Conservation (phyloP, 2,329 filamentous ascomycete genomes). For the Colletotrichum scovillei region DNA sequence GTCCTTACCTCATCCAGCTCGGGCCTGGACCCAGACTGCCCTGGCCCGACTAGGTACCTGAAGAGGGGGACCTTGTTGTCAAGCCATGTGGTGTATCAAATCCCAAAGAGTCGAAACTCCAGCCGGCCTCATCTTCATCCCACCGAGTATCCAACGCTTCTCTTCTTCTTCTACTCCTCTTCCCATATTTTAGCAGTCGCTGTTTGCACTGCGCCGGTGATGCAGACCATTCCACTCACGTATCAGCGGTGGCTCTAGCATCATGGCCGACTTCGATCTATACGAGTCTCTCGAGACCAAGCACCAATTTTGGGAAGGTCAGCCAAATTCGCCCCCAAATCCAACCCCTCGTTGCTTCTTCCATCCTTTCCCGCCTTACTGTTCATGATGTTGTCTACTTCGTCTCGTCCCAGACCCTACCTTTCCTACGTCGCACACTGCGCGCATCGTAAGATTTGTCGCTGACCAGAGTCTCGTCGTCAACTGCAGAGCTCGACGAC, state of each 20-base stretch:
- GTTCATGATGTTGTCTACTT: not conserved
- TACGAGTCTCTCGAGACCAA: conserved; percentile 79
- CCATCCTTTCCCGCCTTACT: conserved; percentile 26
- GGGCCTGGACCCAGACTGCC: not conserved
- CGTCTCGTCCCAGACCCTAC: not conserved
- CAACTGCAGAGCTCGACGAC: conserved; percentile 56
- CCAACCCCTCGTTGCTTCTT: not conserved
- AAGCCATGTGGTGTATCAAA: conserved; percentile 30
- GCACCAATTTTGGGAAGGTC: conserved; percentile 91
- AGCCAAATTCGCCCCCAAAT: conserved; percentile 37
- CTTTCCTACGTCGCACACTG: not conserved
- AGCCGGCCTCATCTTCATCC: conserved; percentile 22
- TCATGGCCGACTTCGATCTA: conserved; percentile 74
- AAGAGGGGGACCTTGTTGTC: conserved; percentile 19
- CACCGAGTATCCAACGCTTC: not conserved
- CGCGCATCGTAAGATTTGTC: not conserved
- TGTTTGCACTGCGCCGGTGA: conserved; percentile 18
- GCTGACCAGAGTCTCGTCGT: conserved; percentile 9
- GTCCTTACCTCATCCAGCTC: not conserved
- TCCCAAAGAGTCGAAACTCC: conserved; percentile 26
- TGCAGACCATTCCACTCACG: conserved; percentile 15
- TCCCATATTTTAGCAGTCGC: not conserved
- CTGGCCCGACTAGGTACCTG: not conserved
- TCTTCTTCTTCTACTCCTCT: not conserved
- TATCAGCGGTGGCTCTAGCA: conserved; percentile 39